A percentile compares a stretch with the other conserved stretches of the same genome.
These are phyloP conservation scores for Talaromyces adpressus DNA, from an alignment of 495 filamentous ascomycete genomes.

Conservation along the genomic window DNA sequence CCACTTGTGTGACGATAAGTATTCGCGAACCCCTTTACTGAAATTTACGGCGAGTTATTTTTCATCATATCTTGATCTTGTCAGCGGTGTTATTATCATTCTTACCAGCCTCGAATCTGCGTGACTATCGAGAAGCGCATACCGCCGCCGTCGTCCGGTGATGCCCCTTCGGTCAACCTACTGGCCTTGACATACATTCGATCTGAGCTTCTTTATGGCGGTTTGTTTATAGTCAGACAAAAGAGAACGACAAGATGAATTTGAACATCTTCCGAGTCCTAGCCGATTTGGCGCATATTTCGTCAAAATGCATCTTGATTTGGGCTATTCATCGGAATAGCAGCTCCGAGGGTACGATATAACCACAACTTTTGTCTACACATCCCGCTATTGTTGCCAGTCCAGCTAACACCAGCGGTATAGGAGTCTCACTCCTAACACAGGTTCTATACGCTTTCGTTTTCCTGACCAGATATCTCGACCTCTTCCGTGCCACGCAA, in stretches of 20 bases:
- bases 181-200: neutral
- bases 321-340: constrained; percentile 83
- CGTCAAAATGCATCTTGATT: constrained; percentile 83
- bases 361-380: neutral
- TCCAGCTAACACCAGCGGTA: neutral
- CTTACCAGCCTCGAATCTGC: no score
- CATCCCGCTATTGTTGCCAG: neutral
- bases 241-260: neutral
- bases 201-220: neutral
- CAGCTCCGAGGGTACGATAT: constrained; percentile 70
- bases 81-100: neutral
- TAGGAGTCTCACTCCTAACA: constrained; percentile 89
- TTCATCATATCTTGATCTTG: neutral
- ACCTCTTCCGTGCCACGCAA: constrained; percentile 52
- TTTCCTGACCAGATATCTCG: constrained; percentile 81
- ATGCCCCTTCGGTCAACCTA: neutral
- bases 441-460: constrained; percentile 83
- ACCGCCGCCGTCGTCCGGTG: neutral
- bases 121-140: neutral
- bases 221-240: neutral
- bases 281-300: constrained; percentile 75
- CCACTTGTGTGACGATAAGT: neutral
- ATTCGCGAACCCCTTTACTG: neutral
- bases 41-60: neutral
- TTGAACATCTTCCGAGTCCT: constrained; percentile 8